Base-by-base conservation (phyloP, 495 filamentous ascomycete species). In the Rhizodiscina lignyota region DNA sequence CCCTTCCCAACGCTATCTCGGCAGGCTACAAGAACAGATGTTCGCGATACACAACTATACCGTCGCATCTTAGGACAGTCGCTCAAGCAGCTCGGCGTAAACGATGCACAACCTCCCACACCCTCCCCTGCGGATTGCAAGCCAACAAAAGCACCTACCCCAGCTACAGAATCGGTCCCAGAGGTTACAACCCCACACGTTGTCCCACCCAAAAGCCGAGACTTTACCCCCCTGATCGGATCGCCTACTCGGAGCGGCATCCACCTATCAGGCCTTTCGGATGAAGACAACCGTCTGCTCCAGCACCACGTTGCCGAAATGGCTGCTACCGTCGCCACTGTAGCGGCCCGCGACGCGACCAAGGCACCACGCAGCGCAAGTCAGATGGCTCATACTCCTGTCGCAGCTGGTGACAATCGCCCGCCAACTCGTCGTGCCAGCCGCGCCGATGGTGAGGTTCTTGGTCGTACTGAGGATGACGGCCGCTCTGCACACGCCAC, bases 51-150 rank as follows among this genome's bases (percentile, higher is more conserved):
- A 24, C 72, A 83, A 39, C 60, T 96, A 13, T 97, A 96, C 54
- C 94, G 91, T 54, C 76, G 85, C 30, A 89, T 96, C 35, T 60
- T 94, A 10, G 83, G 83, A 20, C 85, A 94, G 58, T 86, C 85
- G 6, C 58, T 93, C 40, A 76, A 73, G 47, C 77, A 87, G 35
- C 72, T 80, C 38, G 55, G 41, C 12, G 44, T 30, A 11, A 39
- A 41, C 10, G 39, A 43, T 17, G 10, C 5, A 11, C 8, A 10
- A 28, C 34, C 5, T 11, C 16, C 15, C 17, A 28, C 11, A 19
- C 8, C 8, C 12, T 22, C 34, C 17, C 34, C 16, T 11, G n/a
- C n/a, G n/a, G n/a, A n/a, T n/a, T n/a, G n/a, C n/a, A n/a, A n/a
- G n/a, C n/a, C n/a, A n/a, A n/a, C n/a, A n/a, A n/a, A n/a, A n/a